Conservation (phyloP, 2,329 filamentous ascomycete genomes). For the Calonectria montana region DNA sequence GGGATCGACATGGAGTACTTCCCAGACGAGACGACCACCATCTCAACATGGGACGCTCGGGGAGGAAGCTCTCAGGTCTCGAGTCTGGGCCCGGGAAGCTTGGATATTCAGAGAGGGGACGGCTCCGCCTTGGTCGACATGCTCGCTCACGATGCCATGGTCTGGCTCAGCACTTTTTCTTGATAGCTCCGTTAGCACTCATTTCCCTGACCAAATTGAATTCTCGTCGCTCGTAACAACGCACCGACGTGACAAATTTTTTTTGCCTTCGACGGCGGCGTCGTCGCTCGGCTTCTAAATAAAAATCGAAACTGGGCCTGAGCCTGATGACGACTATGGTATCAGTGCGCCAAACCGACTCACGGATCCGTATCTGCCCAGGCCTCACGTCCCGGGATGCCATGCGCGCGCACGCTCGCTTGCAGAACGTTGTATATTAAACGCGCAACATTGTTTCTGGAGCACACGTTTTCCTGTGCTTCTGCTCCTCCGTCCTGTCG, state of each 20-base stretch:
- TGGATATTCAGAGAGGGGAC: not conserved
- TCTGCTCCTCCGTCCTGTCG: slow-evolving; percentile 12
- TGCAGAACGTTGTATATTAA: slow-evolving; percentile 28
- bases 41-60: slow-evolving; percentile 1
- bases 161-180: not conserved
- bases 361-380: slow-evolving; percentile 13
- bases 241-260: not conserved
- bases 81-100: not conserved
- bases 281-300: slow-evolving; percentile 11
- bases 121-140: not conserved
- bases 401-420: slow-evolving; percentile 31
- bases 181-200: slow-evolving; percentile 13
- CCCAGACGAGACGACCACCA: slow-evolving; percentile 27
- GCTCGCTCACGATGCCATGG: not conserved
- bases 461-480: slow-evolving; percentile 16
- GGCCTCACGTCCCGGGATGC: slow-evolving; percentile 7
- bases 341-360: slow-evolving; percentile 13
- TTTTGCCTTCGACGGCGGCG: not conserved
- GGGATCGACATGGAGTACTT: slow-evolving; percentile 31
- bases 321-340: slow-evolving; percentile 7
- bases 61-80: not conserved
- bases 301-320: slow-evolving; percentile 14
- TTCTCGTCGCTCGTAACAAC: slow-evolving; percentile 10
- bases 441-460: slow-evolving; percentile 28
- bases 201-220: slow-evolving; percentile 14